These are phyloP conservation scores for Odonthalia washingtoniensis DNA, from an alignment of 31 red algal species.

Conservation along the genomic window DNA sequence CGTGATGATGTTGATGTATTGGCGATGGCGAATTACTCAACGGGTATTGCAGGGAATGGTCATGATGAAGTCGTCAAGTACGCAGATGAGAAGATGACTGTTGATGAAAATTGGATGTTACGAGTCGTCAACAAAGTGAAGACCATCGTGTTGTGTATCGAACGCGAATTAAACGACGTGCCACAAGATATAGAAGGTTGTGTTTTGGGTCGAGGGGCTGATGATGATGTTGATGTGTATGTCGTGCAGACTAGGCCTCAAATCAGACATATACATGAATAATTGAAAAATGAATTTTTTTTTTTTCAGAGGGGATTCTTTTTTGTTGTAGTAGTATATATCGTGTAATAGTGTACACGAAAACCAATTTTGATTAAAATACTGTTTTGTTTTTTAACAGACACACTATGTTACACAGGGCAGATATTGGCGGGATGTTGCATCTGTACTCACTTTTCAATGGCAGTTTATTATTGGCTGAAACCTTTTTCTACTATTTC, in stretches of 20 bases:
- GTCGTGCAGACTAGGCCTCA: slow-evolving; percentile 77
- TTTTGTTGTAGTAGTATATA: too few species aligned
- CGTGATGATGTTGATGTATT: slow-evolving; percentile 34
- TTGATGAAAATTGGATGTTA: slow-evolving; percentile 42
- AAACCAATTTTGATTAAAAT: not conserved
- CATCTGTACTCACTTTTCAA: too few species aligned
- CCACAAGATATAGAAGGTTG: slow-evolving; percentile 82
- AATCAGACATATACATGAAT: too few species aligned
- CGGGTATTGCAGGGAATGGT: not conserved
- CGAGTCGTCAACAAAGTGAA: slow-evolving; percentile 37
- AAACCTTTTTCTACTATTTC: too few species aligned
- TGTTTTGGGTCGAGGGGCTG: not conserved
- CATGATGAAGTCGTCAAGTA: slow-evolving; percentile 61
- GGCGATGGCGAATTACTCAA: slow-evolving; percentile 44
- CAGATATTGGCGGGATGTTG: too few species aligned
- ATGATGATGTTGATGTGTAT: slow-evolving; percentile 27
- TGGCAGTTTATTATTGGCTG: too few species aligned
- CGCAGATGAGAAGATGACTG: slow-evolving; percentile 61
- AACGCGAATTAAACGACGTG: slow-evolving; percentile 37
- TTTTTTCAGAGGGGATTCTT: not conserved
- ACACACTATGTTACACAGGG: not conserved
- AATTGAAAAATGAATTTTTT: too few species aligned
- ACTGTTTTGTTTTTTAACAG: not conserved
- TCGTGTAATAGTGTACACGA: too few species aligned
- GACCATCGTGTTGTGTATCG: slow-evolving; percentile 33